These are phyloP conservation scores for Mucor ambiguus DNA, from an alignment of 371 early-diverging fungal genomes.

Conservation along the genomic window DNA sequence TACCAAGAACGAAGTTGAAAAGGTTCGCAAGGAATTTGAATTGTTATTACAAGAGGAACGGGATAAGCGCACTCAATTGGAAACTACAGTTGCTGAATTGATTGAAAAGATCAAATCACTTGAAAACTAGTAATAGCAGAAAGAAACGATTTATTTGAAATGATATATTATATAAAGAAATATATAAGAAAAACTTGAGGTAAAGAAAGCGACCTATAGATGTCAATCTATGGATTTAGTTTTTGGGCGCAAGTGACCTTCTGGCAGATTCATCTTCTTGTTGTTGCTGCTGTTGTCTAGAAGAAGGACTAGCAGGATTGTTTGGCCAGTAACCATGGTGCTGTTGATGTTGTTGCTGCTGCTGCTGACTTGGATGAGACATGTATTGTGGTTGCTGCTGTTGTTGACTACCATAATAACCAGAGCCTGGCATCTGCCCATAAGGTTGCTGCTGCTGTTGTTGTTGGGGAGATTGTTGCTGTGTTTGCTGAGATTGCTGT, in stretches of 20 bases:
- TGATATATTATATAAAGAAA: conserved; percentile 1
- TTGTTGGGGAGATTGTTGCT: conserved; percentile 12
- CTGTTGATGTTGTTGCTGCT: conserved; percentile 1
- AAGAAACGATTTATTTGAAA: background rate
- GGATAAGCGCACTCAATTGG: conserved; percentile 49
- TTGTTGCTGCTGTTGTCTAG: conserved; percentile 10
- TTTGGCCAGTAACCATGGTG: conserved; percentile 22
- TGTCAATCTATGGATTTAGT: background rate
- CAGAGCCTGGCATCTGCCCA: conserved; percentile 18
- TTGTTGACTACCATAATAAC: conserved; percentile 21
- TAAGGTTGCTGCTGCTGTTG: conserved; percentile 21
- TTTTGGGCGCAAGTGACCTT: conserved; percentile 18
- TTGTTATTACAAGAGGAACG: conserved; percentile 51
- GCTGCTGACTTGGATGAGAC: conserved; percentile 3
- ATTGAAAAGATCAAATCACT: conserved; percentile 38
- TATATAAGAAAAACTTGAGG: background rate
- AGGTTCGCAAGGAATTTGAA: conserved; percentile 52
- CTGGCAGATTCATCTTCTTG: conserved; percentile 26
- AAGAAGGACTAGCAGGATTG: conserved; percentile 14
- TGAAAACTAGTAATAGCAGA: conserved; percentile 11
- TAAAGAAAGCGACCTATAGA: background rate
- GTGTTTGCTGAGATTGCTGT: conserved; percentile 8
- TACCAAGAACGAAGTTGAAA: conserved; percentile 62
- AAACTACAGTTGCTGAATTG: conserved; percentile 48
- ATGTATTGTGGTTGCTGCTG: conserved; percentile 15